A percentile compares a stretch with the other conserved stretches of the same genome.
These are phyloP conservation scores for Polygonum maritimum DNA, from an alignment of 148 eudicot species.

Conservation along the genomic window DNA sequence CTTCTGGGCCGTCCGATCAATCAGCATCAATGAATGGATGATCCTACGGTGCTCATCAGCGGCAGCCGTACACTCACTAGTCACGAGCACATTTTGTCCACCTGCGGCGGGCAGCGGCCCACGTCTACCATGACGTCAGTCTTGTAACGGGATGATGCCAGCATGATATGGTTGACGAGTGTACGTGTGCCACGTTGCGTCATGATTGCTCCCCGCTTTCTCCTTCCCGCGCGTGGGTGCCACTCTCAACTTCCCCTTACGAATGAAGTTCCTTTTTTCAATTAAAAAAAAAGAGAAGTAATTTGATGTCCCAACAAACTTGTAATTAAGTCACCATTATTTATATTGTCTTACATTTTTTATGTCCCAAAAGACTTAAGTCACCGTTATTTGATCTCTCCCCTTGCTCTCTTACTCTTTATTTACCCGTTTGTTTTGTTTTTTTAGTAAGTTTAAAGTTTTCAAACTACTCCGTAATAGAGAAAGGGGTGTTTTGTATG, in stretches of 20 bases:
- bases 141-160: background rate
- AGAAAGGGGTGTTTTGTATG: no score
- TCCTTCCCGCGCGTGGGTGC: background rate
- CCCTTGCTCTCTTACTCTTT: no score
- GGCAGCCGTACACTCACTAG: background rate
- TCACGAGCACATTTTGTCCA: background rate
- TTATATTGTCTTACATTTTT: no score
- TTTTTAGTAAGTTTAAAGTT: no score
- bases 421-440: no score
- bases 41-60: background rate
- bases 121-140: background rate
- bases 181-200: slow-evolving; percentile 1
- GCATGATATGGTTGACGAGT: background rate
- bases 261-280: no score
- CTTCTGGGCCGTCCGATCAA: background rate
- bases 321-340: no score
- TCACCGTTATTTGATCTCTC: no score
- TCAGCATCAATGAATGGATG: background rate
- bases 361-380: no score
- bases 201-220: background rate
- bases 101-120: background rate
- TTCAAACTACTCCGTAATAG: no score
- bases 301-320: background rate
- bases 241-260: background rate
- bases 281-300: no score